Percentiles rank a stretch among this genome's conserved stretches.
Conservation (phyloP, 306 rosid species). For the Dryas alaskensis region DNA sequence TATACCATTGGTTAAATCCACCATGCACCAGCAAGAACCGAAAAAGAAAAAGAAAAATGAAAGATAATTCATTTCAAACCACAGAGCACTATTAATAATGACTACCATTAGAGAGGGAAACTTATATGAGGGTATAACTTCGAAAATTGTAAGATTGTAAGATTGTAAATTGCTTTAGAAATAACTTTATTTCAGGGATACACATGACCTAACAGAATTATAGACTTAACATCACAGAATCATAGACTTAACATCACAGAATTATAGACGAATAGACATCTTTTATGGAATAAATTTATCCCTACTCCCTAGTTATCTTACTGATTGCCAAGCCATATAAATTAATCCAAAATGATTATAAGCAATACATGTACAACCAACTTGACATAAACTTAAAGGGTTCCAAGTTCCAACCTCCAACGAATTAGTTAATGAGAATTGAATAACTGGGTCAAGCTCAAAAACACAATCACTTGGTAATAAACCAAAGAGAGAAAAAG, state of each 20-base stretch:
- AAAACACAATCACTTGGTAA: not conserved
- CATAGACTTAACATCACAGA: not conserved
- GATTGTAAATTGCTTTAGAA: not conserved
- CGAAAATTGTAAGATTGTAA: not conserved
- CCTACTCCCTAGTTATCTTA: not conserved
- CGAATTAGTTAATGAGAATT: not conserved
- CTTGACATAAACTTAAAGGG: not conserved
- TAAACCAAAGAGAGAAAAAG: conserved; percentile 9
- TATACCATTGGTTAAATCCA: not conserved
- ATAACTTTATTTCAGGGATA: not conserved
- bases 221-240: not conserved
- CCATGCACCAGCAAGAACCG: not conserved
- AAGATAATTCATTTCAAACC: conserved; percentile 6
- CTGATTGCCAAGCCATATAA: not conserved
- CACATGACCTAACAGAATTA: not conserved
- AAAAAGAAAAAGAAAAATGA: not conserved
- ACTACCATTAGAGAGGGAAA: not conserved
- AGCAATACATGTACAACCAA: not conserved
- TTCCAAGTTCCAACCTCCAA: not conserved
- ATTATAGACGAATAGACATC: not conserved
- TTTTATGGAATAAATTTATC: not conserved
- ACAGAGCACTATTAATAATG: not conserved
- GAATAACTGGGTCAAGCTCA: not conserved
- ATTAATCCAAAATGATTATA: not conserved
- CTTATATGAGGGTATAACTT: not conserved